Base-by-base conservation (phyloP, 768 basidiomycete genomes). In the Amanita rubescens region DNA sequence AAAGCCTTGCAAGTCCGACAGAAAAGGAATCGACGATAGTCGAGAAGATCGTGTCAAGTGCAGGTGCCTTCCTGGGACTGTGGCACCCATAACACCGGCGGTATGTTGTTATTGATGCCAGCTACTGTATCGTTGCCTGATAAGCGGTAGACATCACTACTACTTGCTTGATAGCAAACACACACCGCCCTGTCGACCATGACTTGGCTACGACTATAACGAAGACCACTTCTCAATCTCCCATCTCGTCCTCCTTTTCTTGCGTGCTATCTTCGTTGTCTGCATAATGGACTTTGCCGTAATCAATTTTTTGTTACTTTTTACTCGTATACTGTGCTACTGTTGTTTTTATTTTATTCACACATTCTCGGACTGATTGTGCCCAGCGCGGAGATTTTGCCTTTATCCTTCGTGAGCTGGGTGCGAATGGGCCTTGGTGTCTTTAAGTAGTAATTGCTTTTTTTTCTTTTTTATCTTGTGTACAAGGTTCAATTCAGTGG, bases 1-100 rank as follows among this genome's bases (percentile, higher is more conserved):
- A 41, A 33, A 50, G 55, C 60, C 49, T 58, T 56, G 27, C 27
- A 30, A 30, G 27, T 30, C 27, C 27, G 27, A 30, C 8, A 30
- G 27, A 30, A 8, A 61, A 30, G 27, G 27, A 30, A 30, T 30
- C 27, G 27, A 30, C 27, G 27, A 30, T 8, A 8, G 27, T 30
- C 27, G 27, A 30, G 27, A 30, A 30, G 27, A 30, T 30, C 27
- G 27, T 30, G 27, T 30, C 27, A 30, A 30, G 27, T 30, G 8
- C 27, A 30, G 27, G 27, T 8, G 27, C 8, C 27, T 30, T 30
- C 8, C 8, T 3, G 27, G 27, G 27, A 8, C 27, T 30, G 27
- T 30, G 27, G 27, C 27, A 30, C 8, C 27, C 27, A 3, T 30
- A 8, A 30, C 27, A 8, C 3, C 8, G 27, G 27, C 8, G 27